Percentiles rank a stretch among this genome's conserved stretches.
phyloP scores from a whole-genome alignment of 1,284 basidiomycete species.

The Ceraceosorus bombacis region DNA sequence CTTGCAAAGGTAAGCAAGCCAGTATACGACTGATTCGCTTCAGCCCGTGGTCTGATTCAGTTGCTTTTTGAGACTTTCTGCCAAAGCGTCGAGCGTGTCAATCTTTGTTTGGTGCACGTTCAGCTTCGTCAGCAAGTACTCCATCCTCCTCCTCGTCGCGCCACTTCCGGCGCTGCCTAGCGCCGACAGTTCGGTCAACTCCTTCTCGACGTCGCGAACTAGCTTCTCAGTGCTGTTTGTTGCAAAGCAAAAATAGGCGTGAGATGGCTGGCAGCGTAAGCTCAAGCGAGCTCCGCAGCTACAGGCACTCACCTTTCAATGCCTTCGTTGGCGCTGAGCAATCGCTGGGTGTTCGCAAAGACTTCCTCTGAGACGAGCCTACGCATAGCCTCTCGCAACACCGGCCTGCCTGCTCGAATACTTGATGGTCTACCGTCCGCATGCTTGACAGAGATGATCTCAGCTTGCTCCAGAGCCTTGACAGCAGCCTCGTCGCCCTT shows the following conservation, averaged over 20 bases:
- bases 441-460: constrained; percentile 73
- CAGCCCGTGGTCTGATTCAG: neutral
- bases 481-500: constrained; percentile 78
- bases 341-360: constrained; percentile 75
- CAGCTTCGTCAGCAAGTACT: constrained; percentile 70
- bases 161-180: constrained; percentile 23
- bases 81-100: neutral
- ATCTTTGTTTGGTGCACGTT: constrained; percentile 60
- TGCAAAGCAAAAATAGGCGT: no score
- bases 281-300: no score
- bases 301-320: constrained; percentile 53
- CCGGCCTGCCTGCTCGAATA: constrained; percentile 81
- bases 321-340: constrained; percentile 51
- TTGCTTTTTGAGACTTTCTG: neutral
- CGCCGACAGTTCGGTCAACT: constrained; percentile 54
- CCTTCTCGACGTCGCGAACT: constrained; percentile 66
- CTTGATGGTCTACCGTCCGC: constrained; percentile 74
- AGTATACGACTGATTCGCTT: no score
- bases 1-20: no score
- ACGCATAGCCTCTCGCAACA: constrained; percentile 77
- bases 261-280: no score
- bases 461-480: constrained; percentile 78
- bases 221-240: constrained; percentile 55
- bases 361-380: constrained; percentile 67
- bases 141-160: constrained; percentile 34